phyloP scores from a whole-genome alignment of 2,329 filamentous ascomycete genomes.

The Lanzia echinophila region DNA sequence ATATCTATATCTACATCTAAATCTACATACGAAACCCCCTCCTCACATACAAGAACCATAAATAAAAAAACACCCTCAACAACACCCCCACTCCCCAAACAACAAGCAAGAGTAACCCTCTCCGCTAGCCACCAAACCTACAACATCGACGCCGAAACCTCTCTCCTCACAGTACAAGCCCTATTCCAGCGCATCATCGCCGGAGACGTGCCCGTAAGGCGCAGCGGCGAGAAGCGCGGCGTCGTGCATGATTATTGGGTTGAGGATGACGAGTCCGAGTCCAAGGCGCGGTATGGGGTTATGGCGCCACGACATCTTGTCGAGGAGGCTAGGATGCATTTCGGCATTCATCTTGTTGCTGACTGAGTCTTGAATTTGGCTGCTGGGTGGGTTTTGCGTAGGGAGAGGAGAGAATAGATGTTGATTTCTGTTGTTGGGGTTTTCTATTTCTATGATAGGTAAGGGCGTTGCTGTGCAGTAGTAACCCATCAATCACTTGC shows the following conservation, averaged over 20 bases:
- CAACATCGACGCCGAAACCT: conserved; percentile 32
- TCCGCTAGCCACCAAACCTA: conserved; percentile 35
- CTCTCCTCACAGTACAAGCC: conserved; percentile 30
- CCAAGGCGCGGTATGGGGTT: conserved; percentile 28
- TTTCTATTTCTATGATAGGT: no score
- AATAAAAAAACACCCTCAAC: no score
- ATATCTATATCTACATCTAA: no score
- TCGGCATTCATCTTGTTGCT: neutral
- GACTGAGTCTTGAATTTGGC: no score
- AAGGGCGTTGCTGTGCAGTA: no score
- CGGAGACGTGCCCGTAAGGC: conserved; percentile 30
- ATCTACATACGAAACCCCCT: no score
- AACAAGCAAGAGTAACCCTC: conserved; percentile 22
- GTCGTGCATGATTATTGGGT: conserved; percentile 33
- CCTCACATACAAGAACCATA: no score
- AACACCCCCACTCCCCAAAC: neutral
- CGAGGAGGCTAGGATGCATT: conserved; percentile 26
- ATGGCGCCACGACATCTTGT: conserved; percentile 31
- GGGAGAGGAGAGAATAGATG: no score
- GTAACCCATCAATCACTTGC: no score
- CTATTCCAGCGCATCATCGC: conserved; percentile 31
- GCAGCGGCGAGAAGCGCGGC: conserved; percentile 26
- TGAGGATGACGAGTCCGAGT: conserved; percentile 24
- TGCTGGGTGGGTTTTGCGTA: no score
- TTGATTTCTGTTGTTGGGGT: no score